phyloP scores from a whole-genome alignment of 768 basidiomycete genomes.

The Hericium erinaceus region DNA sequence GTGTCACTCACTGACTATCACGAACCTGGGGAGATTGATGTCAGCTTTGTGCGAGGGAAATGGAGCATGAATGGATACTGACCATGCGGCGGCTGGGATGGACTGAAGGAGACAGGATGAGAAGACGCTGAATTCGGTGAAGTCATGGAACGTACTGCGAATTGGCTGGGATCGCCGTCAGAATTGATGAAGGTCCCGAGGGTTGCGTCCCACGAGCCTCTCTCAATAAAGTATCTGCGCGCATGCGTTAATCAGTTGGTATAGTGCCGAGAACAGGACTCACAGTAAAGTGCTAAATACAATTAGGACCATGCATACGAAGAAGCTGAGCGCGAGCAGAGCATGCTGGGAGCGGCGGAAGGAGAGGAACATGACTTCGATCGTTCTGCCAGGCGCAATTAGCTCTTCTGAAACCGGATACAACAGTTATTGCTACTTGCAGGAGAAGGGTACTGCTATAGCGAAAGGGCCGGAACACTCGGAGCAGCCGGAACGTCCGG shows the following conservation, averaged over 20 bases:
- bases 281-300: conserved; percentile 82
- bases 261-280: conserved; percentile 17
- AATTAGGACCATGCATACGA: conserved; percentile 79
- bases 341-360: conserved; percentile 82
- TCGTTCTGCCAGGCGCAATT: conserved; percentile 41
- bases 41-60: background rate
- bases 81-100: conserved; percentile 76
- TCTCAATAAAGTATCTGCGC: conserved; percentile 75
- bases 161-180: conserved; percentile 77
- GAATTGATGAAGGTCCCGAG: conserved; percentile 76
- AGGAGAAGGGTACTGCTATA: conserved; percentile 77
- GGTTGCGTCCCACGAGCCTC: conserved; percentile 81
- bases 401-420: background rate
- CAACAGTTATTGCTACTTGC: conserved; percentile 26
- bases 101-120: conserved; percentile 26
- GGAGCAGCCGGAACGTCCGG: conserved; percentile 78
- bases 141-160: conserved; percentile 39
- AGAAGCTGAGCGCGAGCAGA: conserved; percentile 78
- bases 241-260: background rate
- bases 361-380: conserved; percentile 89
- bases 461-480: conserved; percentile 85
- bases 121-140: background rate
- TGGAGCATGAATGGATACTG: conserved; percentile 23
- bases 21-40: conserved; percentile 40
- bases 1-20: conserved; percentile 59